These are phyloP conservation scores for Pichia phayaonensis DNA, from an alignment of 805 yeast genomes.

Conservation along the genomic window DNA sequence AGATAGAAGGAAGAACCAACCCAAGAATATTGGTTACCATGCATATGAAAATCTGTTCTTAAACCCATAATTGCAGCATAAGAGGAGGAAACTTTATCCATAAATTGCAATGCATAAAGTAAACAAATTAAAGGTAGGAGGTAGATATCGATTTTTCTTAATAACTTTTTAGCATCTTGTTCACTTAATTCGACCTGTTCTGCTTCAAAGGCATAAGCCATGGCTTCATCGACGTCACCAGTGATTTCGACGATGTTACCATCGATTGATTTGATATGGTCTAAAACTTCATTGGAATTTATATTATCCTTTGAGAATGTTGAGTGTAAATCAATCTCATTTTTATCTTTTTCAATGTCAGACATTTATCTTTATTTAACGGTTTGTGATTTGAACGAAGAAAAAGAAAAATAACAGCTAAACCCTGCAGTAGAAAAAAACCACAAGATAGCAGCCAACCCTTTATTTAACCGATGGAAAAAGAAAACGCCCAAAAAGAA, in stretches of 20 bases:
- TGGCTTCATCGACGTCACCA: conserved; percentile 12
- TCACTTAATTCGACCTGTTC: conserved; percentile 6
- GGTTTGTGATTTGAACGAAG: not conserved
- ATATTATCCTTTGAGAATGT: conserved; percentile 12
- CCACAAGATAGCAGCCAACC: not conserved
- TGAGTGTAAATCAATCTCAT: conserved; percentile 5
- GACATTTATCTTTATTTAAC: not conserved
- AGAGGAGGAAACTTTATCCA: conserved; percentile 51
- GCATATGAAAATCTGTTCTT: conserved; percentile 40
- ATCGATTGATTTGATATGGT: conserved; percentile 6
- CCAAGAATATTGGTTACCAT: conserved; percentile 31
- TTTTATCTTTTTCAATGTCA: conserved; percentile 5
- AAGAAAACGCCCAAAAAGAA: no score
- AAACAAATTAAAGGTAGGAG: conserved; percentile 44
- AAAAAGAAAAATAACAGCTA: no score
- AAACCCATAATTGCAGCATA: conserved; percentile 55
- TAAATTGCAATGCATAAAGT: conserved; percentile 44
- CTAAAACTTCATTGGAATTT: conserved; percentile 3
- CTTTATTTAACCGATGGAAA: not conserved
- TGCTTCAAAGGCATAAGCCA: conserved; percentile 8
- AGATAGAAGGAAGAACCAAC: conserved; percentile 24
- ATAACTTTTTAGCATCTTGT: conserved; percentile 5
- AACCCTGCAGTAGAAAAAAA: no score
- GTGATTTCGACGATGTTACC: conserved; percentile 7
- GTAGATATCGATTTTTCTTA: conserved; percentile 40